These are phyloP conservation scores for Cercospora canescens DNA, from an alignment of 2,329 filamentous ascomycete genomes.

Conservation along the genomic window DNA sequence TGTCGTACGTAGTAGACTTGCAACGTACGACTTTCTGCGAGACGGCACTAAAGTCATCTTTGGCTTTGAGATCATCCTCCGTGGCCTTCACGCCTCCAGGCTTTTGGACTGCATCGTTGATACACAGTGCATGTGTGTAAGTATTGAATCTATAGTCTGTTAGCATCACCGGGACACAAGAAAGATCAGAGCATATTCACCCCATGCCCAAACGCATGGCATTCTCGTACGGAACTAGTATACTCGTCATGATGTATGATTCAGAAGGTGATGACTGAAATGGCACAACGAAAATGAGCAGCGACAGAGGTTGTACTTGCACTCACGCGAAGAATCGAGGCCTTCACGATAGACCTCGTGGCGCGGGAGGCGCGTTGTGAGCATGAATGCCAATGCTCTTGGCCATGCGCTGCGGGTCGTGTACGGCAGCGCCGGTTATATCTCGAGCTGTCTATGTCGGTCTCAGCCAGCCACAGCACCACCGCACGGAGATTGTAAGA, in stretches of 20 bases:
- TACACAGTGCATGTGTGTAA: background rate
- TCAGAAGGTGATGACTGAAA: background rate
- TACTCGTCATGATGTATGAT: background rate
- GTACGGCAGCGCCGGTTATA: background rate
- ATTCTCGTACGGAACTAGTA: background rate
- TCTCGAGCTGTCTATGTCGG: background rate
- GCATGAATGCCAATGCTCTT: background rate
- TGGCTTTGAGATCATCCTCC: background rate
- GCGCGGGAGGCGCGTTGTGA: background rate
- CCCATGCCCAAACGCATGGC: background rate
- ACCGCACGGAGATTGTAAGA: background rate
- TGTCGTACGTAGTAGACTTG: no score
- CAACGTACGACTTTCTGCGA: background rate
- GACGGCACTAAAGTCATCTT: background rate
- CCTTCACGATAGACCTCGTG: background rate
- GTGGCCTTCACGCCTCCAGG: background rate
- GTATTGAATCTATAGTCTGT: background rate
- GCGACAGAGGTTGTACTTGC: background rate
- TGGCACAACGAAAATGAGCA: background rate
- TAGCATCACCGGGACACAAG: background rate
- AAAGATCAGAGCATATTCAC: background rate
- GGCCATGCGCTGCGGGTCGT: background rate
- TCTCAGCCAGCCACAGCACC: background rate
- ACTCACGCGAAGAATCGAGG: background rate
- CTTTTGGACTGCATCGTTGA: background rate